Evolutionary conservation across 2,329 filamentous ascomycete genomes (phyloP).

Genomic region (Pseudophaeomoniella oleicola): DNA sequence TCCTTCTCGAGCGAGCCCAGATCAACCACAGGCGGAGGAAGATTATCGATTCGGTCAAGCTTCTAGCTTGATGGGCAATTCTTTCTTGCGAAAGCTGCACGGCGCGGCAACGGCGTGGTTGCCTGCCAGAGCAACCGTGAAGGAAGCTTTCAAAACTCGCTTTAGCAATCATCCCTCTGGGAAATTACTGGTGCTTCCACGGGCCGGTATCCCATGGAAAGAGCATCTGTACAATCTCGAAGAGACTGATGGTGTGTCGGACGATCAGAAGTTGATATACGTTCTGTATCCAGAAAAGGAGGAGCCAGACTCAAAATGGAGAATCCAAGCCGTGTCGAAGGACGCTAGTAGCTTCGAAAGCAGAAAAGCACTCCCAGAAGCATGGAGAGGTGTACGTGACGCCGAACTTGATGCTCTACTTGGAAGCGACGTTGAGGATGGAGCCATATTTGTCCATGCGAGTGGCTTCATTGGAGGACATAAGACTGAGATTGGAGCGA

Average conservation of each 20-base stretch:
- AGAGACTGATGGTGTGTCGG: conserved; percentile 34
- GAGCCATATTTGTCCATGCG: conserved; percentile 85
- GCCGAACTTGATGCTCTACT: conserved; percentile 57
- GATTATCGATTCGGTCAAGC: conserved; percentile 67
- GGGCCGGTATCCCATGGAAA: conserved; percentile 75
- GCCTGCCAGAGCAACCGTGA: conserved; percentile 68
- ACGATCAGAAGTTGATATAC: conserved; percentile 54
- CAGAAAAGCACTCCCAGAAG: conserved; percentile 76
- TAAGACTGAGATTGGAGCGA: conserved; percentile 74
- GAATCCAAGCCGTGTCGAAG: conserved; percentile 81
- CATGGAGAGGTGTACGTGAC: conserved; percentile 84
- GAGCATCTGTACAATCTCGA: conserved; percentile 90
- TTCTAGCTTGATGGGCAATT: conserved; percentile 71
- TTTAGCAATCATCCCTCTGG: conserved; percentile 55
- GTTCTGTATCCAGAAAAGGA: conserved; percentile 82
- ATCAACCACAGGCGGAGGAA: conserved; percentile 55
- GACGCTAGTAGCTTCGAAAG: conserved; percentile 79
- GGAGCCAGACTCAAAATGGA: conserved; percentile 67
- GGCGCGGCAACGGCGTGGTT: conserved; percentile 69
- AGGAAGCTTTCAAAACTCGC: conserved; percentile 58
- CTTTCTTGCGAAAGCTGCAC: conserved; percentile 69
- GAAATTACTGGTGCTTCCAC: conserved; percentile 67
- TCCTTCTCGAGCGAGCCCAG: conserved; percentile 32
- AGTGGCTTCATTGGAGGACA: conserved; percentile 94
- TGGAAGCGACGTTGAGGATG: conserved; percentile 24